phyloP scores from a whole-genome alignment of 2,329 filamentous ascomycete genomes.

The Fusarium luffae region DNA sequence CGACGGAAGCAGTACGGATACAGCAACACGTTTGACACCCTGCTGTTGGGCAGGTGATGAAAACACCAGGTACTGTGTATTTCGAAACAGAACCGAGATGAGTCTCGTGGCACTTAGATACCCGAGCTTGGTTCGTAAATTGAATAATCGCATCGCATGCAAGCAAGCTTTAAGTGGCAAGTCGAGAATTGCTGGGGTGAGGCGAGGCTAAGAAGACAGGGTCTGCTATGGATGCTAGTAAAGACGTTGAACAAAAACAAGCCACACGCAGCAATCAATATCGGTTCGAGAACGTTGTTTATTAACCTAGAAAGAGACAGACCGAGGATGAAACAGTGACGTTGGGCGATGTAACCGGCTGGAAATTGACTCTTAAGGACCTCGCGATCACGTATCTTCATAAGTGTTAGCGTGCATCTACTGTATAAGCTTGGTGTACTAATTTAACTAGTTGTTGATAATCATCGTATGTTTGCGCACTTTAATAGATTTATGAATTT shows the following conservation, averaged over 20 bases:
- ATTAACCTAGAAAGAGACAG: slow-evolving; percentile 1
- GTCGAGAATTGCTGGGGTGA: not conserved
- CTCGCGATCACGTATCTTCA: not conserved
- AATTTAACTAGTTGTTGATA: not conserved
- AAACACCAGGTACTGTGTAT: not conserved
- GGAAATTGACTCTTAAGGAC: slow-evolving; percentile 3
- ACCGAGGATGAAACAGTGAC: slow-evolving; percentile 31
- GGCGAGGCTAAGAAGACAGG: not conserved
- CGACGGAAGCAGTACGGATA: not conserved
- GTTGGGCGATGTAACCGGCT: slow-evolving; percentile 19
- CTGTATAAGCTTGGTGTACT: not conserved
- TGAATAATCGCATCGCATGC: not conserved
- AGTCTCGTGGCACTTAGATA: slow-evolving; percentile 3
- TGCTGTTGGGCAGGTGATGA: not conserved
- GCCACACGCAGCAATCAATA: slow-evolving; percentile 3
- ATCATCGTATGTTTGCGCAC: not conserved
- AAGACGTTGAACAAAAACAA: slow-evolving; percentile 6
- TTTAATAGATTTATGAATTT: not conserved
- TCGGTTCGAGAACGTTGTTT: slow-evolving; percentile 1
- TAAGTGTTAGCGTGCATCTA: not conserved
- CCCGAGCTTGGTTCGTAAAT: slow-evolving; percentile 4
- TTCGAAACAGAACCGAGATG: slow-evolving; percentile 37
- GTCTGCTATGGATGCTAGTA: not conserved
- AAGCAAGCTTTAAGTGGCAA: not conserved
- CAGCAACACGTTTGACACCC: not conserved